Percentiles rank a stretch among this genome's conserved stretches.
These are phyloP conservation scores for Salix purpurea DNA, from an alignment of 345 rosid genomes.

Conservation along the genomic window DNA sequence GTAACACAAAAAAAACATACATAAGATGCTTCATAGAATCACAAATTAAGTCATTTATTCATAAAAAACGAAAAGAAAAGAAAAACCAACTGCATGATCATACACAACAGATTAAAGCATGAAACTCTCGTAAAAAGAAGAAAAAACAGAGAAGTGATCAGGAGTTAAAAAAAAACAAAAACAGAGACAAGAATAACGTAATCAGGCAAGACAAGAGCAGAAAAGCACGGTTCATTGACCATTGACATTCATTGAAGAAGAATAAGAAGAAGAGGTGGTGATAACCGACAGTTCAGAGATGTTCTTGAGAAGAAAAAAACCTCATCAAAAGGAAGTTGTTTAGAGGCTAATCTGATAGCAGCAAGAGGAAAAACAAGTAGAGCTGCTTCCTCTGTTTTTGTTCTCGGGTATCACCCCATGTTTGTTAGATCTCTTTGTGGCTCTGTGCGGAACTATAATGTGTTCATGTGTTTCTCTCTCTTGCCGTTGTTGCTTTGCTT, in stretches of 20 bases:
- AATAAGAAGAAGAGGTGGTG: no score
- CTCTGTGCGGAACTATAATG: neutral
- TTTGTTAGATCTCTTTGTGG: slow-evolving; percentile 25
- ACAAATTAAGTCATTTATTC: neutral
- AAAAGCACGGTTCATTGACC: neutral
- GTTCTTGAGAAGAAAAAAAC: neutral
- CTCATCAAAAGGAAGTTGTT: slow-evolving; percentile 16
- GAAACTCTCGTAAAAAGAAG: neutral
- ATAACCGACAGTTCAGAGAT: neutral
- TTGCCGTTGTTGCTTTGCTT: slow-evolving; percentile 24
- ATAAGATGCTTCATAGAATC: neutral
- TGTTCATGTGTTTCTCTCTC: slow-evolving; percentile 4
- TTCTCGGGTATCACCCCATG: slow-evolving; percentile 36
- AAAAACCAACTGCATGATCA: neutral
- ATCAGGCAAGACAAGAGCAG: neutral
- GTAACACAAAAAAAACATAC: neutral
- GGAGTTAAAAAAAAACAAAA: neutral
- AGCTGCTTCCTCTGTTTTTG: slow-evolving; percentile 10
- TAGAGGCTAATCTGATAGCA: neutral
- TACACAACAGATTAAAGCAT: neutral
- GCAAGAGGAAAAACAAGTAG: neutral
- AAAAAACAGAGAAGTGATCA: neutral
- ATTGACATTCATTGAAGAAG: neutral
- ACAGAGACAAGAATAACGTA: neutral
- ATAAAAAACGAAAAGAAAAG: neutral